Evolutionary conservation across 768 basidiomycete genomes (phyloP), one percentile per base, ranked within the genome.

Genomic region (Wakefieldia striispora): DNA sequence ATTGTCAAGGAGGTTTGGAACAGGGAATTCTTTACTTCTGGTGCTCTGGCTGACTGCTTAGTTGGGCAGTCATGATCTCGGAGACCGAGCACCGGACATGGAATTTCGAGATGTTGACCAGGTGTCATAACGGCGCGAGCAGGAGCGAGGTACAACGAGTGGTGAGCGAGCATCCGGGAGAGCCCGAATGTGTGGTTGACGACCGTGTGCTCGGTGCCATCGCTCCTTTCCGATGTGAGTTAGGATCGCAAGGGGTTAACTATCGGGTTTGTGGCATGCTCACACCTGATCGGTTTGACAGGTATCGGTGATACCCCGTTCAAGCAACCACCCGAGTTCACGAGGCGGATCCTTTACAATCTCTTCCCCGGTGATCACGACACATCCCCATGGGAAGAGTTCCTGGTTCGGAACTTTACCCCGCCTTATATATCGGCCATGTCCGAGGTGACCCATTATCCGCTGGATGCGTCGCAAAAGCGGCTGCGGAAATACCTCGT

Each of bases 151-250:
- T 88, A 14, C 76, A 77, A 50, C 81, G 88, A 38, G 78, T 90
- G 40, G 71, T 67, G 46, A 64, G 64, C 31, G 82, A 83, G 53
- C 88, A 91, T 61, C 84, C 87, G 37, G 79, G 75, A 40, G 88
- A 91, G 66, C 70, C 79, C 14, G 85, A 84, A 54, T 86, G 83
- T 54, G 73, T 88, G 37, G 58, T 81, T 40, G 80, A 87, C 53
- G 72, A 75, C 55, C 76, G 88, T 43, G 82, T 90, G 43, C 80
- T 90, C 44, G 88, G 88, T 47, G 86, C 85, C 48, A 78, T 91
- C 24, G 85, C 87, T 4, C 86, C 87, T 45, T 86, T 84, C 58
- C 77, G 88, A 68, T 85, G 88, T 88, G 62, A 59, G 81, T 76
- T 41, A 45, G 42, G 38, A 37, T 55, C 55, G 62, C 58, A 45